phyloP scores from a whole-genome alignment of 176 grass and related monocot genomes.

The Tuctoria greenei region DNA sequence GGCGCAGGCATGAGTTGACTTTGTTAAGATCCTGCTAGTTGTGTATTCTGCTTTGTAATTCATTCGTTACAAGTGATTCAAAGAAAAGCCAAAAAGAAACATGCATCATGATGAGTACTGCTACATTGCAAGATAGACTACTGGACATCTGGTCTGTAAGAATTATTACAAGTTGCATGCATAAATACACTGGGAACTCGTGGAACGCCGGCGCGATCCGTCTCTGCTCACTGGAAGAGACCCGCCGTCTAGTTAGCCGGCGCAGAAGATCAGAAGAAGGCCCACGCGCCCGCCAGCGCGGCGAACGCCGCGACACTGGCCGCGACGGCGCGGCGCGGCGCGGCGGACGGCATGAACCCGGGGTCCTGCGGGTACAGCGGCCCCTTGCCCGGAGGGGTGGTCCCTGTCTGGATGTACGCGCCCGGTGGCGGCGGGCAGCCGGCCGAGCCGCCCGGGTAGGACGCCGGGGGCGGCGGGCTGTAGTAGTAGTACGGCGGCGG shows the following conservation, averaged over 20 bases:
- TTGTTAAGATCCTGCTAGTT: not conserved
- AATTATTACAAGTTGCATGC: conserved; percentile 24
- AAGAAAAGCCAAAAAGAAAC: not conserved
- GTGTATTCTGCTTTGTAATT: conserved; percentile 20
- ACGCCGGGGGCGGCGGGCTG: conserved; percentile 50
- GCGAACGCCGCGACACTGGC: conserved; percentile 4
- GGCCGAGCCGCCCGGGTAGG: conserved; percentile 29
- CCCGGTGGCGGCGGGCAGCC: conserved; percentile 48
- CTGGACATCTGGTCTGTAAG: not conserved
- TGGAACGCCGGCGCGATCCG: conserved; percentile 12
- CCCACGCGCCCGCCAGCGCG: conserved; percentile 7
- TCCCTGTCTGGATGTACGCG: conserved; percentile 38
- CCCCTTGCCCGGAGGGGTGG: conserved; percentile 35
- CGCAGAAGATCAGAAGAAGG: conserved; percentile 28
- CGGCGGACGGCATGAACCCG: conserved; percentile 46
- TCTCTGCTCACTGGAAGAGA: not conserved
- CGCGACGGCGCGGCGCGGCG: conserved; percentile 12
- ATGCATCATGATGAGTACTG: not conserved
- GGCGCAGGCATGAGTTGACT: not conserved
- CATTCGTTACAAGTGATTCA: conserved; percentile 39
- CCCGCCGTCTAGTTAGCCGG: not conserved
- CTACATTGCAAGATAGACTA: conserved; percentile 17
- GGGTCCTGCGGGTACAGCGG: conserved; percentile 59
- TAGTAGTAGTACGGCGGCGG: conserved; percentile 62
- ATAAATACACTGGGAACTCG: conserved; percentile 11